Conservation (phyloP, 108 stramenopile species). For the Skeletonema grethae region DNA sequence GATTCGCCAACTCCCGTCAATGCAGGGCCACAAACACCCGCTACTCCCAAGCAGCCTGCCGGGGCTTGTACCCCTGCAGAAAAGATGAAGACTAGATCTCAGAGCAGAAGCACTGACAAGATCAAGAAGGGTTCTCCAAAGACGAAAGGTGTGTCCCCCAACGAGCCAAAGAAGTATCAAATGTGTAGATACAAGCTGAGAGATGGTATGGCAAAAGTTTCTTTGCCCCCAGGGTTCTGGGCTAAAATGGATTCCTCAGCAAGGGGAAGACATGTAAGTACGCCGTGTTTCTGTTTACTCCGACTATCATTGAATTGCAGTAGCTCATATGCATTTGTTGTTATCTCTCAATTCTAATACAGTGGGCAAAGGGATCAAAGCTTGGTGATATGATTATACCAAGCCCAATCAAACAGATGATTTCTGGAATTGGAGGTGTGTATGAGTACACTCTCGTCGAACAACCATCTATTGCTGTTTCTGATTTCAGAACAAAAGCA, state of each 20-base stretch:
- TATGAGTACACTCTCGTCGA: slow-evolving; percentile 86
- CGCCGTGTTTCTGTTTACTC: not conserved
- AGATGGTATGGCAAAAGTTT: slow-evolving; percentile 79
- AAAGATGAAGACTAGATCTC: slow-evolving; percentile 24
- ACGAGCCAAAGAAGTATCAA: slow-evolving; percentile 38
- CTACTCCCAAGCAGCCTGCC: not conserved
- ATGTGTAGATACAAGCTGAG: slow-evolving; percentile 48
- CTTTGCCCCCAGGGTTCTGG: slow-evolving; percentile 71
- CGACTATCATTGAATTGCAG: not conserved
- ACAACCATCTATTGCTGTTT: slow-evolving; percentile 53
- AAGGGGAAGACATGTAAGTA: slow-evolving; percentile 63
- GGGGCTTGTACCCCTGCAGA: not conserved
- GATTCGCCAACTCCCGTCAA: not conserved
- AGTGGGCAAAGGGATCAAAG: slow-evolving; percentile 76
- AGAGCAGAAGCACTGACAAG: slow-evolving; percentile 5
- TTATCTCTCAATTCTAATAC: not conserved
- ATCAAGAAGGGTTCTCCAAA: slow-evolving; percentile 19
- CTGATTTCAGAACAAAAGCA: slow-evolving; percentile 75
- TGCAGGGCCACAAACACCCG: not conserved
- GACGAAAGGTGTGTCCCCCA: not conserved
- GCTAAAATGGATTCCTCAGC: slow-evolving; percentile 65
- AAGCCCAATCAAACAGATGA: slow-evolving; percentile 75
- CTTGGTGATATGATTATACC: slow-evolving; percentile 74
- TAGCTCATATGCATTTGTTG: slow-evolving; percentile 1
- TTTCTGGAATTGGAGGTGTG: slow-evolving; percentile 83